These are phyloP conservation scores for Phialocephala subalpina DNA, from an alignment of 2,329 filamentous ascomycete species.

Conservation along the genomic window DNA sequence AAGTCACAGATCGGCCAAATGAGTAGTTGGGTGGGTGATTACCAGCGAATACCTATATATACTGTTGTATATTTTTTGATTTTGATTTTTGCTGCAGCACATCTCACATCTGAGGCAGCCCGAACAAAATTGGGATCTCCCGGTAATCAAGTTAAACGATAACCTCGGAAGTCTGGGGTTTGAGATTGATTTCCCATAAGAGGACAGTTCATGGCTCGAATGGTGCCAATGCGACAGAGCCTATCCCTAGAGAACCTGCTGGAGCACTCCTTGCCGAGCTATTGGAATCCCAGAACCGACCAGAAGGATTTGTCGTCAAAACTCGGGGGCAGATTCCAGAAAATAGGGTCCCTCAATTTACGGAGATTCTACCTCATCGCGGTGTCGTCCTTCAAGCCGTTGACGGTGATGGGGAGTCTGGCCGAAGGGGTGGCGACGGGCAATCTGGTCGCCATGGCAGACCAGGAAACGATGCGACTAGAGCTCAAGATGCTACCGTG, in stretches of 20 bases:
- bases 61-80: no score
- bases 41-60: no score
- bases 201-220: constrained; percentile 15
- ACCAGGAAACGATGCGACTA: constrained; percentile 18
- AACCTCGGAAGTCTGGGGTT: not conserved
- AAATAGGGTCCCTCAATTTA: constrained; percentile 10
- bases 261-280: constrained; percentile 14
- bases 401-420: constrained; percentile 22
- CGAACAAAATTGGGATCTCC: constrained; percentile 7
- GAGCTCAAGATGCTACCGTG: constrained; percentile 20
- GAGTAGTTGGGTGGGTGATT: no score
- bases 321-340: constrained; percentile 16
- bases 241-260: constrained; percentile 15
- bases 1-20: no score
- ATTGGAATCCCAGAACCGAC: constrained; percentile 8
- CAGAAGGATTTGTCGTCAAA: constrained; percentile 22
- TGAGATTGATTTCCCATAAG: not conserved
- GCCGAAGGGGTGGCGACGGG: constrained; percentile 19
- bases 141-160: not conserved
- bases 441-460: constrained; percentile 14
- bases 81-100: no score
- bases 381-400: constrained; percentile 21
- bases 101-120: constrained; percentile 4
- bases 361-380: constrained; percentile 16
- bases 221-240: constrained; percentile 15